Evolutionary conservation across 1,284 basidiomycete species (phyloP).

Genomic region (Ceratobasidium sp.): DNA sequence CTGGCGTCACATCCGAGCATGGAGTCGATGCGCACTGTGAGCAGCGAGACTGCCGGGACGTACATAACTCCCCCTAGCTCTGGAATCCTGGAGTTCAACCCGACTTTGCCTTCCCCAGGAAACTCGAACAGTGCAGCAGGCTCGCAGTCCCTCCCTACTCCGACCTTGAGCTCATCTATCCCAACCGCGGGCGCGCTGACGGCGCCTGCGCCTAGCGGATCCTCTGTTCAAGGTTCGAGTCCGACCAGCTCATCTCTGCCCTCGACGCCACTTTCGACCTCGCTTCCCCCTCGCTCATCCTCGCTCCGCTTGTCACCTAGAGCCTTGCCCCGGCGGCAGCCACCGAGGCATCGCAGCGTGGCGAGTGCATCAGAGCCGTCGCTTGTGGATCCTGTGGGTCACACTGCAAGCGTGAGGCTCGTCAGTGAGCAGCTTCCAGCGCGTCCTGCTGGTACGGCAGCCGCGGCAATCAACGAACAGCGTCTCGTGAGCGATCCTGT

Average conservation of each 20-base stretch:
- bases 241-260: background rate
- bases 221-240: background rate
- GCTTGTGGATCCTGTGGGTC: slow-evolving; percentile 8
- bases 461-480: background rate
- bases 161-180: background rate
- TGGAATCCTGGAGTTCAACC: slow-evolving; percentile 23
- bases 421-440: slow-evolving; percentile 22
- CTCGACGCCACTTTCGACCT: slow-evolving; percentile 2
- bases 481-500: slow-evolving; percentile 12
- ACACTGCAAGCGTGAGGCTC: slow-evolving; percentile 9
- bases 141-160: background rate
- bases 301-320: slow-evolving; percentile 22
- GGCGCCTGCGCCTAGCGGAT: background rate
- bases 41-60: slow-evolving; percentile 31
- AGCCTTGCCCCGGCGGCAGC: slow-evolving; percentile 17
- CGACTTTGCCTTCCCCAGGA: background rate
- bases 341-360: slow-evolving; percentile 29
- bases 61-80: slow-evolving; percentile 36
- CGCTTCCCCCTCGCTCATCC: slow-evolving; percentile 21
- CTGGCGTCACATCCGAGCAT: slow-evolving; percentile 23
- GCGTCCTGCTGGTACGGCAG: background rate
- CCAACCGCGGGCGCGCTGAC: background rate
- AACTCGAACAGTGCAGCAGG: slow-evolving; percentile 4
- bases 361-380: slow-evolving; percentile 35
- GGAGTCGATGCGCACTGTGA: slow-evolving; percentile 35